Percentiles rank a stretch among this genome's conserved stretches.
phyloP scores from a whole-genome alignment of 331 rosid genomes.

The Malus hybrid region DNA sequence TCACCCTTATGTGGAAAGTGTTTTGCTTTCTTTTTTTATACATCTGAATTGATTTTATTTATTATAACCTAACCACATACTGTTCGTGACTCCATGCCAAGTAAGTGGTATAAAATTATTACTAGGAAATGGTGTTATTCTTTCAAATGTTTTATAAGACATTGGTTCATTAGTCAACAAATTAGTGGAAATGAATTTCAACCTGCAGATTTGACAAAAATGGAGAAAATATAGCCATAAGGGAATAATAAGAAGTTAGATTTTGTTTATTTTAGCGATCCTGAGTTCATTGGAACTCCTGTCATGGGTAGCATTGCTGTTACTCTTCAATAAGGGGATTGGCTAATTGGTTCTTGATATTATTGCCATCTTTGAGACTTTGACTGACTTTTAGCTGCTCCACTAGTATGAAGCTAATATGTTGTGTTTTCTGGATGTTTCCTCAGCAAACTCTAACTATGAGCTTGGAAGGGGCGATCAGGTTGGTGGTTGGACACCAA shows the following conservation, averaged over 20 bases:
- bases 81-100: neutral
- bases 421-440: slow-evolving; percentile 2
- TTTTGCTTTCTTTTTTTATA: slow-evolving; percentile 3
- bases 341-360: neutral
- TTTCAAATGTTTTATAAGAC: neutral
- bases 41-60: neutral
- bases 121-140: neutral
- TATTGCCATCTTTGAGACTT: neutral
- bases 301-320: neutral
- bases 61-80: neutral
- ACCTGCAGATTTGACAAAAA: neutral
- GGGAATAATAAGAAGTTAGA: neutral
- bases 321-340: neutral
- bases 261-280: neutral
- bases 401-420: neutral
- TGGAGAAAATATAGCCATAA: neutral
- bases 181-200: neutral
- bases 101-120: neutral
- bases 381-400: neutral
- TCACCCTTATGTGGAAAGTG: neutral
- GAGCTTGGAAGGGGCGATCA: slow-evolving; percentile 94
- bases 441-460: slow-evolving; percentile 72
- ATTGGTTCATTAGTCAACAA: neutral
- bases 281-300: neutral
- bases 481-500: slow-evolving; percentile 87